Percentiles rank a stretch among this genome's conserved stretches.
Evolutionary conservation across 176 grass and related monocot species (phyloP).

Genomic region (Juncus inflexus): DNA sequence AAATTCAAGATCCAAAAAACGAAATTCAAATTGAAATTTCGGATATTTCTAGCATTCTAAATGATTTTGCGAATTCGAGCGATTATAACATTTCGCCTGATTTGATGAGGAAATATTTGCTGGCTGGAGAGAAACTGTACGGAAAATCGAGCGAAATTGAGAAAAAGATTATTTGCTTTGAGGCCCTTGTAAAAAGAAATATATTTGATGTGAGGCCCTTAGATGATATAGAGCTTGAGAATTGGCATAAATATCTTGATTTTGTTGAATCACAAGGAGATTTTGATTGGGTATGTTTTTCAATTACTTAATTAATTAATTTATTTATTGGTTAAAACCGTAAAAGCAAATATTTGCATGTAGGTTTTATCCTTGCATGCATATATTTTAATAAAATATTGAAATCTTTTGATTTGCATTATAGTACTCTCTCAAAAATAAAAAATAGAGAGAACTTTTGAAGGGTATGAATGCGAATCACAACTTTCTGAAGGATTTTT

Average conservation of each 20-base stretch:
- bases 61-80: constrained; percentile 43
- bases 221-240: constrained; percentile 71
- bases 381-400: too few species aligned
- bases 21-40: constrained; percentile 36
- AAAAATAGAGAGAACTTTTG: too few species aligned
- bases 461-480: too few species aligned
- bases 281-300: constrained; percentile 84
- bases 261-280: constrained; percentile 84
- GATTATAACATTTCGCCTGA: constrained; percentile 30
- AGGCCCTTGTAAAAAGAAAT: constrained; percentile 58
- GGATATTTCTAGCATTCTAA: constrained; percentile 42
- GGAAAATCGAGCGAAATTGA: constrained; percentile 60
- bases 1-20: constrained; percentile 42
- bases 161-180: constrained; percentile 63
- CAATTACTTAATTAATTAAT: too few species aligned
- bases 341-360: too few species aligned
- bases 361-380: too few species aligned
- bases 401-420: too few species aligned
- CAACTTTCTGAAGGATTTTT: too few species aligned
- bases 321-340: too few species aligned
- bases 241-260: constrained; percentile 87
- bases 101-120: constrained; percentile 60
- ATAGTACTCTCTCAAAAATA: too few species aligned
- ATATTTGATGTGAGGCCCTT: constrained; percentile 88
- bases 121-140: constrained; percentile 59